These are phyloP conservation scores for Podosphaera xanthii DNA, from an alignment of 2,329 filamentous ascomycete species.

Conservation along the genomic window DNA sequence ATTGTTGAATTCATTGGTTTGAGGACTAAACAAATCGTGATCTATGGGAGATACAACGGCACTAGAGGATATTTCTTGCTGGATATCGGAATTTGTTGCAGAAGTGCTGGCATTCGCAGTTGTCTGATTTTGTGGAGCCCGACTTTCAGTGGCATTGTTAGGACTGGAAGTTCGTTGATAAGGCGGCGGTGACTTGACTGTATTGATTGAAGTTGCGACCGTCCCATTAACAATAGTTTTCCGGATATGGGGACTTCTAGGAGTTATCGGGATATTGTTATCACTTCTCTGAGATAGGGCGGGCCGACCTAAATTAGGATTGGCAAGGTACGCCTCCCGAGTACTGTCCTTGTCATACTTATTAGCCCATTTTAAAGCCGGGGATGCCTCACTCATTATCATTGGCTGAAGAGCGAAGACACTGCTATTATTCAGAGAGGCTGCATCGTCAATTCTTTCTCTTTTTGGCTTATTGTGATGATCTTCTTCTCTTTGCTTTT, in stretches of 20 bases:
- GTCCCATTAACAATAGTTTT: constrained; percentile 11
- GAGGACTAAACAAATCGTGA: constrained; percentile 19
- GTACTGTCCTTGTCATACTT: constrained; percentile 83
- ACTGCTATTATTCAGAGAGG: constrained; percentile 61
- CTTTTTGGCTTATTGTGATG: constrained; percentile 24
- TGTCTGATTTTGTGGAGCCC: constrained; percentile 5
- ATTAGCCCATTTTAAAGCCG: constrained; percentile 90
- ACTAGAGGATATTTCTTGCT: constrained; percentile 5
- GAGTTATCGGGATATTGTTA: constrained; percentile 15
- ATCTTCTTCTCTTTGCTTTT: constrained; percentile 49
- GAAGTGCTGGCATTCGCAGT: constrained; percentile 17
- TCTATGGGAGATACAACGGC: constrained; percentile 10
- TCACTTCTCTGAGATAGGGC: constrained; percentile 24
- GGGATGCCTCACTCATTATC: constrained; percentile 67
- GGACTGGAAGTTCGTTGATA: constrained; percentile 10
- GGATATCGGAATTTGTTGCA: background rate
- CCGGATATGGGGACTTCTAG: constrained; percentile 10
- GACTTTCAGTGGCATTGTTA: constrained; percentile 4
- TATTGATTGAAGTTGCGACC: constrained; percentile 15
- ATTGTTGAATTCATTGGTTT: constrained; percentile 14
- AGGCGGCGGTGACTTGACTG: constrained; percentile 8
- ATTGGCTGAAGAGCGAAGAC: constrained; percentile 69
- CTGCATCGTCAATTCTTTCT: constrained; percentile 32
- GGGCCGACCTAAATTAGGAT: constrained; percentile 43
- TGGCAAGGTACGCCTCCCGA: constrained; percentile 63